Evolutionary conservation across 768 basidiomycete species (phyloP), one percentile per base, ranked within the genome.

Genomic region (Psilocybe sp.): DNA sequence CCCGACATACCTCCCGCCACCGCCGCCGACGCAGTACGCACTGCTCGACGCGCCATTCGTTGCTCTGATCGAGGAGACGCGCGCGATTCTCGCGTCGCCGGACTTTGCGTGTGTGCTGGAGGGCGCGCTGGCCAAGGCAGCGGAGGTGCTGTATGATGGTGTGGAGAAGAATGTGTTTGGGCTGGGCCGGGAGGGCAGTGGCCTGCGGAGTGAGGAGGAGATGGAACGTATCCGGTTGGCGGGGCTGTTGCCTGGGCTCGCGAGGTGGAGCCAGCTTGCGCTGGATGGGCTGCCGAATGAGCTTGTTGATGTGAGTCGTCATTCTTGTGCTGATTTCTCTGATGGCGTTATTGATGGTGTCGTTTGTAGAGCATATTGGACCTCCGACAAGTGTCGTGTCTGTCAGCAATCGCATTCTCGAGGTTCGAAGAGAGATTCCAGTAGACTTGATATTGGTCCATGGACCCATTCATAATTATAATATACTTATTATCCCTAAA

Each of bases 201-300:
- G 4, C 46, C 52, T 15, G 65, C 61, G 19, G 20, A 28, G 18
- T 45, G 34, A 3, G 48, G 28, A 16, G 62, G 60, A 74, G 39
- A 78, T 77, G 23, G 63, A 75, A 43, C 75, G 78, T 56, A 79
- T 90, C 44, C 72, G 89, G 40, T 66, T 97, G 12, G 95, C 92
- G 12, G 83, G 85, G 5, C 68, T 96, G 57, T 68, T 98, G 23
- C 94, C 93, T 4, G 87, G 81, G 1, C 69, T 97, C 37, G 83
- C 87, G 47, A 72, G 82, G 49, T 93, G 92, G 91, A 85, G 84
- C 59, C 80, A 80, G 54, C 50, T 82, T 50, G 84, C 84, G 35
- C 63, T 92, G 57, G 77, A 81, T 54, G 79, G 79, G 14, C 63
- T 85, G 47, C 90, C 89, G 33, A 92, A 90, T 63, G 89, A 89